Evolutionary conservation across 164 flowering plant species (phyloP), one percentile per base, ranked within the genome.

Genomic region (Macadamia integrifolia): DNA sequence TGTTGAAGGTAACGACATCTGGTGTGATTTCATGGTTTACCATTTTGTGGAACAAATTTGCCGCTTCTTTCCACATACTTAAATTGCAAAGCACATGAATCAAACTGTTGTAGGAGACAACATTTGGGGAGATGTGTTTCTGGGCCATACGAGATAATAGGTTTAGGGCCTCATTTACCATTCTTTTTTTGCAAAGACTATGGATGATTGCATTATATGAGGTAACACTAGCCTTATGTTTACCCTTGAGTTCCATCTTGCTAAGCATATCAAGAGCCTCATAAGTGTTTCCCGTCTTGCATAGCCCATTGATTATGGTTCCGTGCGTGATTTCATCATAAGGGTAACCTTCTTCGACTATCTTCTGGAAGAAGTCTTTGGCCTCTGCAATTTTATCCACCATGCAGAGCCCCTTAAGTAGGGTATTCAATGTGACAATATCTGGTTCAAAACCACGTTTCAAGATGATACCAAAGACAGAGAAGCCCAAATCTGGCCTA

Each of bases 231-330:
- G 66, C 61, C 9, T 35, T 17, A 43, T 9, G 18, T 18, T 35
- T 28, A 7, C n/a, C 40, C 18, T 55, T 29, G 23, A 9, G 23
- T 6, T 56, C 61, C 72, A 69, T 69, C 1, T 4, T 23, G 55
- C 35, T 62, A 0, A 69, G 32, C 50, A 62, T 42, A 1, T 18
- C 44, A 35, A 69, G 23, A 62, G 72, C 72, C 0, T 6, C 10
- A 14, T 3, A 1, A 46, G 30, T 40, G n/a, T 11, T 9, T 8
- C 66, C 72, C 6, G 40, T 15, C 56, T 69, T 69, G 58, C 66
- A 69, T 5, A 69, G 50, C 10, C 66, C 66, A 35, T 62, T 62
- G 0, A 69, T 30, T n/a, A 69, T 55, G 3, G 61, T 52, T 61
- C 50, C 44, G 61, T 31, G 52, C 0, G 71, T 69, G 55, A 61